phyloP scores from a whole-genome alignment of 495 filamentous ascomycete species.

The Glonium stellatum region DNA sequence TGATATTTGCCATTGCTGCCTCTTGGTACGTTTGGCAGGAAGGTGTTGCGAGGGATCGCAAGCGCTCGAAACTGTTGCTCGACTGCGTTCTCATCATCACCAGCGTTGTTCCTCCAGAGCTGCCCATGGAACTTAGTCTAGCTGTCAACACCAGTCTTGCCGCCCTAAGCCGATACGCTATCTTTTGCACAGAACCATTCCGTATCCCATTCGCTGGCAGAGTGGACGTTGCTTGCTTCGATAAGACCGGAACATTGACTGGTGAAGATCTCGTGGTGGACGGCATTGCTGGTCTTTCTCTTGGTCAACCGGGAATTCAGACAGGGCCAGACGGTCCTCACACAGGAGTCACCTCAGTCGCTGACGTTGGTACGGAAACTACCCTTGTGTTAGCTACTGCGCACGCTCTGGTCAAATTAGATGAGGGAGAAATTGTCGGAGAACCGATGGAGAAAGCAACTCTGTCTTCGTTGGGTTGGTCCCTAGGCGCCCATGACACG shows the following conservation, averaged over 20 bases:
- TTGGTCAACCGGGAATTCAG: conserved; percentile 59
- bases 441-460: conserved; percentile 99
- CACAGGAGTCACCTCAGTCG: conserved; percentile 59
- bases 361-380: conserved; percentile 64
- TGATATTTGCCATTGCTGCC: conserved; percentile 92
- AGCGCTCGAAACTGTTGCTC: conserved; percentile 91
- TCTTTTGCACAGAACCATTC: conserved; percentile 99
- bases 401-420: conserved; percentile 89
- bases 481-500: conserved; percentile 76
- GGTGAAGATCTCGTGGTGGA: conserved; percentile 97
- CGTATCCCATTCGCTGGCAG: conserved; percentile 96
- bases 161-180: conserved; percentile 86
- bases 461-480: conserved; percentile 81
- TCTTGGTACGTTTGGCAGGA: conserved; percentile 99
- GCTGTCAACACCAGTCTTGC: conserved; percentile 99
- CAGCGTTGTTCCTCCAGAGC: conserved; percentile 91
- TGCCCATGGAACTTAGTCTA: conserved; percentile 96
- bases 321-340: conserved; percentile 74
- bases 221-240: conserved; percentile 95
- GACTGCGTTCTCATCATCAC: conserved; percentile 97
- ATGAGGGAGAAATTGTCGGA: conserved; percentile 94
- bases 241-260: conserved; percentile 96
- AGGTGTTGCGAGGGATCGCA: conserved; percentile 84
- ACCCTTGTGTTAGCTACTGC: conserved; percentile 92
- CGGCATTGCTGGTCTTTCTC: conserved; percentile 81